These are phyloP conservation scores for Leavenworthia alabamica DNA, from an alignment of 345 rosid genomes.

Conservation along the genomic window DNA sequence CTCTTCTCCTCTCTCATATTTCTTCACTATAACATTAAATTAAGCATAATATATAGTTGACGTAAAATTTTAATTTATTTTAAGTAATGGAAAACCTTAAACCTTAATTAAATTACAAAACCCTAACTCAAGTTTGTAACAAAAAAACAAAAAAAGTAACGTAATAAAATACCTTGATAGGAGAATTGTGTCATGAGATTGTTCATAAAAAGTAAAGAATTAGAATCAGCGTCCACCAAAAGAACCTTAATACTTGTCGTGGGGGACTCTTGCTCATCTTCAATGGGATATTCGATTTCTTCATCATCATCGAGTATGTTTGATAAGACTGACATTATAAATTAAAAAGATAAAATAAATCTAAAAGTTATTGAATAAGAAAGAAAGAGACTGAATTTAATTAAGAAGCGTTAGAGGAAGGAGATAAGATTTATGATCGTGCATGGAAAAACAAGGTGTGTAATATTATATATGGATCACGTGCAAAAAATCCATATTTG, in stretches of 20 bases:
- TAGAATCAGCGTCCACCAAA: constrained; percentile 20
- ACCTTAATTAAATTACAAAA: background rate
- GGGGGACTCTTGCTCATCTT: background rate
- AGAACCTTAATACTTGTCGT: constrained; percentile 6
- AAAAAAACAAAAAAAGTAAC: background rate
- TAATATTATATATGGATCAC: constrained; percentile 8
- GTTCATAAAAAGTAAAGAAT: background rate
- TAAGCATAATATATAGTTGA: too few species aligned
- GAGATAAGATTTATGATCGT: constrained; percentile 4
- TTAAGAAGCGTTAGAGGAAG: constrained; percentile 3
- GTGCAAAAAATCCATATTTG: constrained; percentile 1
- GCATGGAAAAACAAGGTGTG: constrained; percentile 1
- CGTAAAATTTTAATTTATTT: too few species aligned
- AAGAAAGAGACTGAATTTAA: background rate
- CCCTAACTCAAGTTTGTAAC: background rate
- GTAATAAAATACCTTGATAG: constrained; percentile 16
- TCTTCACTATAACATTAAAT: constrained; percentile 11
- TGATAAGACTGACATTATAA: constrained; percentile 5
- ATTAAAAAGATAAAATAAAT: background rate
- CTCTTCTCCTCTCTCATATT: constrained; percentile 1
- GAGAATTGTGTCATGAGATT: constrained; percentile 12
- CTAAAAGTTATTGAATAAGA: constrained; percentile 7
- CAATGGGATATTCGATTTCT: background rate
- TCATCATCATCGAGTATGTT: background rate
- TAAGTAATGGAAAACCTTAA: background rate